Base-by-base conservation (phyloP, 2,329 filamentous ascomycete genomes). In the Cordyceps cateniannulata region DNA sequence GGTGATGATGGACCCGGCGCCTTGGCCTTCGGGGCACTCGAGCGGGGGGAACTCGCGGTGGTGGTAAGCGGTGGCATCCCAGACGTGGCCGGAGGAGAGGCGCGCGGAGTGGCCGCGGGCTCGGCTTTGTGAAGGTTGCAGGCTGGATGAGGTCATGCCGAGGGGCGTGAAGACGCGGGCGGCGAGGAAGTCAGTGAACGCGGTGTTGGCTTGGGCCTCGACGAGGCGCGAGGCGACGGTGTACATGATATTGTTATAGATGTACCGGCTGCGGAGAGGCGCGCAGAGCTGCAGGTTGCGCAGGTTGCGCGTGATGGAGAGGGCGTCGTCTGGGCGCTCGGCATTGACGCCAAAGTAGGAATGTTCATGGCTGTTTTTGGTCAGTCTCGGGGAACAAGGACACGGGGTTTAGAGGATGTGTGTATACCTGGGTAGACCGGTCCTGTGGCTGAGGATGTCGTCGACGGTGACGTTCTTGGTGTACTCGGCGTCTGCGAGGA, bases 201-300 rank as follows among this genome's bases (percentile, higher is more conserved):
- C 10, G 8, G 50, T 20, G 45, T 45, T 8, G 32, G 12, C 9
- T 22, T 47, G 32, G 32, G 32, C 32, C 42, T 62, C 60, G 32
- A 62, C 45, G 44, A 62, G 53, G 35, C 51, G 49, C 32, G 52
- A 44, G 25, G 53, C 52, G 35, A 58, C 60, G 18, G 60, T 62
- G 60, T 50, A 57, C 52, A 62, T 57, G 32, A 62, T 62, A 47
- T 62, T 62, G 45, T 18, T 58, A 44, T 62, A 62, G 14, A 57
- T 32, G 48, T 58, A 52, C 1, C 42, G 29, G 32, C 44, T 62
- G 25, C 60, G 60, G 52, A 62, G 18, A 24, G 60, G 60, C 9
- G 52, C 60, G 52, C 35, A 38, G 35, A 62, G 24, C 16, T 57
- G 50, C 10, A 62, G 47, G 10, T 62, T 58, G 12, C 60, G 60